Evolutionary conservation across 495 filamentous ascomycete species (phyloP), one percentile per base, ranked within the genome.

Genomic region (Lophium mytilinum): DNA sequence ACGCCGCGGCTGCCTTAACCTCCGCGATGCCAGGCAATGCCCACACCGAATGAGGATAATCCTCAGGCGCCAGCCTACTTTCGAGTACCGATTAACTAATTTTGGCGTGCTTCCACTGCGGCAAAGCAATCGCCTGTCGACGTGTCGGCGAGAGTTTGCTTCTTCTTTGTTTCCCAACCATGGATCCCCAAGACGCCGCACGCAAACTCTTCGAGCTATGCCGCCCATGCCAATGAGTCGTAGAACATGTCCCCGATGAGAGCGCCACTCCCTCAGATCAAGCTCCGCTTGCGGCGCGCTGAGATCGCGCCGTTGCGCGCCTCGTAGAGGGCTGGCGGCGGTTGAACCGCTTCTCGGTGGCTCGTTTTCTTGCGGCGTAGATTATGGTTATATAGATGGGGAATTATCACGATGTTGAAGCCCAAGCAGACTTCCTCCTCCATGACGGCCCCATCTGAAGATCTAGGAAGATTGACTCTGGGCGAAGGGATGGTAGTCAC

Each of bases 381-480:
- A 48, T 5, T 19, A 7, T 24, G 21, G 45, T 24, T 48, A 48
- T 48, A 48, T 48, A 48, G 45, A 48, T 21, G 15, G 45, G 9
- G 11, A 1, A 21, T 24, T 18, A 21, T 48, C 21, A 12, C 45
- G 21, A 24, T 48, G 24, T 30, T 30, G 24, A 30, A 30, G 24
- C 24, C 24, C 2, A 30, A 30, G 24, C 11, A 36, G 24, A 37
- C 34, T 24, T 40, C 14, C n/a, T 39, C 48, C 62, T 61, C 58
- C 58, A 65, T 65, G 62, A 57, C 62, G 40, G 58, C 58, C 30
- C 45, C 39, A 41, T 48, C 45, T 2, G 62, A 65, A 58, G 54
- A 52, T 30, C 41, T 65, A 37, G 50, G 53, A 43, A 61, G 58
- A 37, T 58, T 65, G 9, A 54, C 53, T n/a, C 46, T 65, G 34